Conservation (phyloP, 768 basidiomycete species). For the Boletus vermiculosoides region DNA sequence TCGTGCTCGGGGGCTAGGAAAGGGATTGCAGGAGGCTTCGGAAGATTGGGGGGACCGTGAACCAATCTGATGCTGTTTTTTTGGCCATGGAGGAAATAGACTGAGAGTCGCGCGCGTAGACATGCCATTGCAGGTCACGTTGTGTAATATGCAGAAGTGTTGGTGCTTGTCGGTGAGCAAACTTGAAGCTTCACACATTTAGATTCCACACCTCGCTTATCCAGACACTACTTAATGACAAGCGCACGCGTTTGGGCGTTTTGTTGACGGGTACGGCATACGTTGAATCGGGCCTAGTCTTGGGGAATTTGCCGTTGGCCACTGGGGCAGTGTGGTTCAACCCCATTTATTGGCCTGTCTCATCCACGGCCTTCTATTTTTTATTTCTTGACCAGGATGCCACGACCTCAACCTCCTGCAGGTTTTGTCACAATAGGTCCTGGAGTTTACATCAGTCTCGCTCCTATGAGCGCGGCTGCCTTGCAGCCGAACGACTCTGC, state of each 20-base stretch:
- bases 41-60: slow-evolving; percentile 37
- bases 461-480: background rate
- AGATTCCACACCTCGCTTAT: background rate
- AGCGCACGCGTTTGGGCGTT: background rate
- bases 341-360: background rate
- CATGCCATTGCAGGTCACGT: background rate
- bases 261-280: no score
- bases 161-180: background rate
- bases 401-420: slow-evolving; percentile 11
- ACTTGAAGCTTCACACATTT: background rate
- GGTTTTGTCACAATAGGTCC: slow-evolving; percentile 19
- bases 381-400: slow-evolving; percentile 1
- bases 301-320: background rate
- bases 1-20: slow-evolving; percentile 41
- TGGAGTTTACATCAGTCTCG: slow-evolving; percentile 16
- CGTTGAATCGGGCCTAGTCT: no score
- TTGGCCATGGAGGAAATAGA: background rate
- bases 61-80: slow-evolving; percentile 3
- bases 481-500: slow-evolving; percentile 3
- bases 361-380: no score
- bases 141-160: background rate
- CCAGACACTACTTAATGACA: background rate
- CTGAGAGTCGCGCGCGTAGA: background rate
- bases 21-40: slow-evolving; percentile 43
- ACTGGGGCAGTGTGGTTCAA: background rate